phyloP scores from a whole-genome alignment of 129 eudicot species.

The Tagetes erecta region DNA sequence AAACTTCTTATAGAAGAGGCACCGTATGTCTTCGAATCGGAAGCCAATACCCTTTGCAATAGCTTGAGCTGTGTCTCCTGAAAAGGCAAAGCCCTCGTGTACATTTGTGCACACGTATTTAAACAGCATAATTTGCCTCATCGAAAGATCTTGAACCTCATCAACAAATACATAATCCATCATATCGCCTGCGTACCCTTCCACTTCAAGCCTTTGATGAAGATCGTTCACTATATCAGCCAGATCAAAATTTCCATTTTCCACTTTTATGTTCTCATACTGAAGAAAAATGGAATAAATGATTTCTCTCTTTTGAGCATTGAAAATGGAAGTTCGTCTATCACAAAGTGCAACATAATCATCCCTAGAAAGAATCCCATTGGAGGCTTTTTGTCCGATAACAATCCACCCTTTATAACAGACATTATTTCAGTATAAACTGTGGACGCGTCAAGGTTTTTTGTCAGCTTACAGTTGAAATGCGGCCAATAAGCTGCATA shows the following conservation, averaged over 20 bases:
- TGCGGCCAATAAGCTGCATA: constrained; percentile 64
- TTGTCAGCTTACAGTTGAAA: constrained; percentile 49
- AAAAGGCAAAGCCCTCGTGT: constrained; percentile 71
- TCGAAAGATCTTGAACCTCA: constrained; percentile 82
- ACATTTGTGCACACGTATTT: constrained; percentile 67
- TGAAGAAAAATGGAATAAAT: constrained; percentile 49
- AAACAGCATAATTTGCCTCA: constrained; percentile 72
- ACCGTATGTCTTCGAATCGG: constrained; percentile 69
- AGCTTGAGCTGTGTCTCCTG: constrained; percentile 86
- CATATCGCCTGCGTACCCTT: constrained; percentile 44
- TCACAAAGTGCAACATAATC: constrained; percentile 57
- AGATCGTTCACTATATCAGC: constrained; percentile 79
- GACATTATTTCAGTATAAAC: constrained; percentile 84
- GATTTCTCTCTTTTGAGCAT: constrained; percentile 38
- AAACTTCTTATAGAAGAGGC: constrained; percentile 58
- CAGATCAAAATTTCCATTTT: constrained; percentile 64
- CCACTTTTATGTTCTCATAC: constrained; percentile 62
- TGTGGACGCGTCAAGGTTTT: constrained; percentile 57
- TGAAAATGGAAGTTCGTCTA: constrained; percentile 47
- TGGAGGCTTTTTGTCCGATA: constrained; percentile 34
- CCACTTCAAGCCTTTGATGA: constrained; percentile 51
- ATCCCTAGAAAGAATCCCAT: constrained; percentile 31
- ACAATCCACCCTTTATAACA: constrained; percentile 65
- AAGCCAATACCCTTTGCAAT: constrained; percentile 86
- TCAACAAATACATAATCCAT: constrained; percentile 79